Conservation (phyloP, 78 protist genomes). For the Dictyostelium citrinum region DNA sequence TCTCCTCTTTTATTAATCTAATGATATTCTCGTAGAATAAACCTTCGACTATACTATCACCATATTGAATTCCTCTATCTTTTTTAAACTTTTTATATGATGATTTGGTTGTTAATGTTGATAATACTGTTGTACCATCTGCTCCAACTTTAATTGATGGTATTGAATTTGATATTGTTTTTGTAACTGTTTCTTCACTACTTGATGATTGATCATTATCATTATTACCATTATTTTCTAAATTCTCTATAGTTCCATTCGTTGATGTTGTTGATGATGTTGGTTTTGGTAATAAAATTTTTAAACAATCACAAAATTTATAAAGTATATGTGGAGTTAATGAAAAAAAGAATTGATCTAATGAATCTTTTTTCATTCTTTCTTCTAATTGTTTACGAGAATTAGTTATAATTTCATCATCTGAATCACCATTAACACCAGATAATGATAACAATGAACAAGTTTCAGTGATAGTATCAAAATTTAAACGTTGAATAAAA, state of each 20-base stretch:
- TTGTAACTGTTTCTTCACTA: not conserved
- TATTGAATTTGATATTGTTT: not conserved
- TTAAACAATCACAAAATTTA: not conserved
- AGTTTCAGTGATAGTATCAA: not conserved
- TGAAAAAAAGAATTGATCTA: not conserved
- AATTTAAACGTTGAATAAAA: not conserved
- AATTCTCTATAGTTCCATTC: not conserved
- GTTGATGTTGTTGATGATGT: not conserved
- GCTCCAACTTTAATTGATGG: not conserved
- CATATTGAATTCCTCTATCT: slow-evolving; percentile 3
- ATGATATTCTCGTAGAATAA: not conserved
- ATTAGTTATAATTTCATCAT: not conserved
- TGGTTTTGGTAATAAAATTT: not conserved
- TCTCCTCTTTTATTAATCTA: not conserved
- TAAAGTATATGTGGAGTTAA: slow-evolving; percentile 24
- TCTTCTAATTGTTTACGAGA: slow-evolving; percentile 3
- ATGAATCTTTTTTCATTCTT: slow-evolving; percentile 13
- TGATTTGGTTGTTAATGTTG: slow-evolving; percentile 26
- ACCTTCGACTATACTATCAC: slow-evolving; percentile 1
- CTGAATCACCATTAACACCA: slow-evolving; percentile 3
- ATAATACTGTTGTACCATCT: slow-evolving; percentile 12
- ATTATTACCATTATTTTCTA: not conserved
- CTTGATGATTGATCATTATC: not conserved
- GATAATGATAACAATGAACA: slow-evolving; percentile 36
- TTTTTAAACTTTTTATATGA: not conserved